Evolutionary conservation across 805 yeast species (phyloP).

Genomic region (Wickerhamomyces sydowiorum): DNA sequence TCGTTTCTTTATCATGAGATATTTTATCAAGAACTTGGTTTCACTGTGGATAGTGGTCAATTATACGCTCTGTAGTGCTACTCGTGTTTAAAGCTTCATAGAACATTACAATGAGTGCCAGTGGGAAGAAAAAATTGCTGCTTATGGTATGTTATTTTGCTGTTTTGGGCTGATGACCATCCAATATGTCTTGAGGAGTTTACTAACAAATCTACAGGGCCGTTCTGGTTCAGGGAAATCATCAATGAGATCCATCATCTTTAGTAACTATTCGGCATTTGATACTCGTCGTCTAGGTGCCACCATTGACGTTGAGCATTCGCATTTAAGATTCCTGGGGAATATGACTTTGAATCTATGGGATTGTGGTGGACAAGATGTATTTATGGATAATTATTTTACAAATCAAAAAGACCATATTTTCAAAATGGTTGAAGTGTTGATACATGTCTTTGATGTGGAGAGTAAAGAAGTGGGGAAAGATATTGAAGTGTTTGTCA

Average conservation of each 20-base stretch:
- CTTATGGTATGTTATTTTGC: constrained; percentile 38
- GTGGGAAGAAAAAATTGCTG: constrained; percentile 53
- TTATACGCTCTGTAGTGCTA: background rate
- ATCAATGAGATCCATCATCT: constrained; percentile 94
- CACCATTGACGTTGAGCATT: constrained; percentile 97
- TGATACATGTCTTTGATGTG: constrained; percentile 94
- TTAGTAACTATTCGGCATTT: constrained; percentile 92
- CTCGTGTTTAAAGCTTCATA: background rate
- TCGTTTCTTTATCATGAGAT: too few species aligned
- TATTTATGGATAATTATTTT: constrained; percentile 90
- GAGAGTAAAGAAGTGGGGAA: constrained; percentile 87
- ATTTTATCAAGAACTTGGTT: too few species aligned
- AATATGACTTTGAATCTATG: constrained; percentile 92
- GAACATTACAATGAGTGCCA: constrained; percentile 19
- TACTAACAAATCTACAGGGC: constrained; percentile 49
- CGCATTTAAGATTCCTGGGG: constrained; percentile 86
- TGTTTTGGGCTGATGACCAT: background rate
- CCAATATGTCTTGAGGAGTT: too few species aligned
- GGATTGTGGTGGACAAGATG: constrained; percentile 99
- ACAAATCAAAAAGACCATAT: constrained; percentile 87
- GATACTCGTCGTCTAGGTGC: constrained; percentile 95
- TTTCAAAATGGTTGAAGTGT: constrained; percentile 91
- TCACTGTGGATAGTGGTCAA: too few species aligned
- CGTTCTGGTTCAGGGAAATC: constrained; percentile 97
- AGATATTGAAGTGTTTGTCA: constrained; percentile 86